Evolutionary conservation across 179 eudicot genomes (phyloP).

Genomic region (Spergularia azorica): DNA sequence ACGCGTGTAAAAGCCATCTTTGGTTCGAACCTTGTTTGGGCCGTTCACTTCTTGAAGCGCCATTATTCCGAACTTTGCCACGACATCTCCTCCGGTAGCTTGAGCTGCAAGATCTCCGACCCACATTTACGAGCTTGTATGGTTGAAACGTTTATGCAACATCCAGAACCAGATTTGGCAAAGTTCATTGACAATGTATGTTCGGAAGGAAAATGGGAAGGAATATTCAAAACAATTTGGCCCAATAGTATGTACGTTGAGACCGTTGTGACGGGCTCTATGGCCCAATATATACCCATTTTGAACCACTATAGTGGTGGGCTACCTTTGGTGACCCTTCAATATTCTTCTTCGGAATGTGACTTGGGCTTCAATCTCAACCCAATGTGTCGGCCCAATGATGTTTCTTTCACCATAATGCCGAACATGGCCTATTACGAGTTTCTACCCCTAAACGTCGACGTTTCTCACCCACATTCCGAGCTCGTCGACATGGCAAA

Average conservation of each 20-base stretch:
- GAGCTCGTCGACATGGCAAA: slow-evolving; percentile 54
- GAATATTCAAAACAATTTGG: slow-evolving; percentile 65
- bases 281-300: slow-evolving; percentile 79
- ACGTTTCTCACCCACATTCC: background rate
- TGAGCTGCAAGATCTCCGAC: slow-evolving; percentile 50
- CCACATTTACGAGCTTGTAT: slow-evolving; percentile 41
- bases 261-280: slow-evolving; percentile 78
- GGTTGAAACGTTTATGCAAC: slow-evolving; percentile 28
- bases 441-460: slow-evolving; percentile 48
- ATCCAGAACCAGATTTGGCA: slow-evolving; percentile 55
- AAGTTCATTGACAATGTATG: slow-evolving; percentile 45
- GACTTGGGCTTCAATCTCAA: slow-evolving; percentile 66
- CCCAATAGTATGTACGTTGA: slow-evolving; percentile 75
- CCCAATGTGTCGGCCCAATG: slow-evolving; percentile 57
- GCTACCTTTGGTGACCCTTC: slow-evolving; percentile 55
- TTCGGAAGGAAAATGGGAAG: slow-evolving; percentile 56
- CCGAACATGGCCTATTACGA: slow-evolving; percentile 81
- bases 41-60: slow-evolving; percentile 62
- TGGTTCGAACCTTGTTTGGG: slow-evolving; percentile 71
- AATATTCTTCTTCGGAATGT: slow-evolving; percentile 79
- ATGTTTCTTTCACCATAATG: slow-evolving; percentile 66
- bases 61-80: slow-evolving; percentile 50
- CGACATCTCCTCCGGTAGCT: slow-evolving; percentile 50
- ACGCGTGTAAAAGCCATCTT: slow-evolving; percentile 68
- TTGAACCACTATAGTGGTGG: slow-evolving; percentile 73